Conservation (phyloP, 129 eudicot species). For the Pseudognaphalium luteoalbum region DNA sequence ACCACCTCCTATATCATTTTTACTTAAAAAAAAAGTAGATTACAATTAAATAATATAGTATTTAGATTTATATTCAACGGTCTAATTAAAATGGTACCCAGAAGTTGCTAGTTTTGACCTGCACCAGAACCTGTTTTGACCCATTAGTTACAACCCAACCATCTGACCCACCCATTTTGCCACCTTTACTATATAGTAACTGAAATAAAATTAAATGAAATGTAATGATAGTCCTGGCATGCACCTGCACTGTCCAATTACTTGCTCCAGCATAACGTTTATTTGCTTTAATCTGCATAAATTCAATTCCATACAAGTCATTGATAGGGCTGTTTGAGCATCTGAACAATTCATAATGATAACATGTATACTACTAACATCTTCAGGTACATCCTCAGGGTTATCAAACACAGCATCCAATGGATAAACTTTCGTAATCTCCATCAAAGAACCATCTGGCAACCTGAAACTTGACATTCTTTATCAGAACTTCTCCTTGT, state of each 20-base stretch:
- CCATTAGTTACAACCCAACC: constrained; percentile 1
- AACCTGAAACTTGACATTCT: constrained; percentile 47
- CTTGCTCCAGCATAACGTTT: constrained; percentile 93
- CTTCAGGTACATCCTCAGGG: constrained; percentile 96
- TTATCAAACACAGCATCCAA: constrained; percentile 90
- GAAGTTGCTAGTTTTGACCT: neutral
- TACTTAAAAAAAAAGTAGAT: too few relatives aligned
- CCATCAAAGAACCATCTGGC: constrained; percentile 97
- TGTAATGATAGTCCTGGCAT: constrained; percentile 14
- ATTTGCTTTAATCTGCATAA: constrained; percentile 83
- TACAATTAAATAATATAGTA: too few relatives aligned
- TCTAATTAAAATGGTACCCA: neutral
- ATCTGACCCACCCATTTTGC: neutral
- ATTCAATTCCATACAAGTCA: constrained; percentile 25
- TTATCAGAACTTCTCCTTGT: constrained; percentile 14
- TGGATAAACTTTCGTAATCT: constrained; percentile 87
- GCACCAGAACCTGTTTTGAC: neutral
- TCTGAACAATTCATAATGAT: neutral
- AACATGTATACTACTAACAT: constrained; percentile 43
- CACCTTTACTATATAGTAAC: neutral
- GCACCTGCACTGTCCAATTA: constrained; percentile 95
- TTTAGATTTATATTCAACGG: neutral
- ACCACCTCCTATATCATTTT: neutral
- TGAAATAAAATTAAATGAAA: constrained; percentile 1
- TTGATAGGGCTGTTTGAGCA: constrained; percentile 5